Evolutionary conservation across 768 basidiomycete species (phyloP).

Genomic region (Psilocybe azurescens): DNA sequence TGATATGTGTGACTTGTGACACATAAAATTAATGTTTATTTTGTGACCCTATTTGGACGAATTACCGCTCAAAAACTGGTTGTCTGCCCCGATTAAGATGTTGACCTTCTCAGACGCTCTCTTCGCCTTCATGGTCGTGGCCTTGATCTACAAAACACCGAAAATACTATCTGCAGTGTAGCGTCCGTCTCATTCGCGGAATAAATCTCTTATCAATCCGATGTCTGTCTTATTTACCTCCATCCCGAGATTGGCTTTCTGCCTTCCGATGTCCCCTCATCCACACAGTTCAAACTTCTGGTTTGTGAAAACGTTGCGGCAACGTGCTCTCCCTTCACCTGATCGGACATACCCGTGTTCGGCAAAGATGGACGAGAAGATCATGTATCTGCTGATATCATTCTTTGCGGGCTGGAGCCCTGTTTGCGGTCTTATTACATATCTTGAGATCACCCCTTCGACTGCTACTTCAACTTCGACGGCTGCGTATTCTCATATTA

Average conservation of each 20-base stretch:
- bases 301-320: conserved; percentile 44
- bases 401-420: conserved; percentile 49
- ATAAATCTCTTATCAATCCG: conserved; percentile 21
- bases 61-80: conserved; percentile 18
- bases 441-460: conserved; percentile 46
- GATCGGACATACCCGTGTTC: conserved; percentile 55
- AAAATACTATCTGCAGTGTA: conserved; percentile 6
- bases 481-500: conserved; percentile 54
- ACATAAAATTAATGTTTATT: conserved; percentile 10
- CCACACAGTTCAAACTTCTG: conserved; percentile 33
- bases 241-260: conserved; percentile 35
- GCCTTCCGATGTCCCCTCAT: conserved; percentile 29
- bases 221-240: conserved; percentile 3
- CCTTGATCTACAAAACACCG: conserved; percentile 13
- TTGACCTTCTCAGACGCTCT: conserved; percentile 19
- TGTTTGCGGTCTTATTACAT: conserved; percentile 58
- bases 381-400: conserved; percentile 51
- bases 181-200: conserved; percentile 18
- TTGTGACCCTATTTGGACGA: conserved; percentile 25
- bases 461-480: conserved; percentile 43
- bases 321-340: conserved; percentile 44
- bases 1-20: conserved; percentile 17
- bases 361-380: conserved; percentile 43
- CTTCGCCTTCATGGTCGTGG: conserved; percentile 11
- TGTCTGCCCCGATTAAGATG: conserved; percentile 20